Evolutionary conservation across 768 basidiomycete genomes (phyloP), one percentile per base, ranked within the genome.

Genomic region (Tricholomella constricta): DNA sequence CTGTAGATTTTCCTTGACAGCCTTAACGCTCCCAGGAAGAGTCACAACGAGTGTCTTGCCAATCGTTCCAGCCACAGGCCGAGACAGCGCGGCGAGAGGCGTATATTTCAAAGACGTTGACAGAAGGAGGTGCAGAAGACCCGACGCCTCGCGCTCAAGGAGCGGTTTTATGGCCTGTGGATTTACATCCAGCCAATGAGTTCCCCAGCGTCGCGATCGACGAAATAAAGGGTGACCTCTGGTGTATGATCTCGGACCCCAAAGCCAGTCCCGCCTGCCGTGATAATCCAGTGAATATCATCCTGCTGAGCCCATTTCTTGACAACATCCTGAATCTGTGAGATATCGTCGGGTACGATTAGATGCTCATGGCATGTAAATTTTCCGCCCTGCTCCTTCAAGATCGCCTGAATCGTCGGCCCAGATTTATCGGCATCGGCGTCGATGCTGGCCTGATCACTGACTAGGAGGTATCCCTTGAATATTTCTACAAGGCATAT

Each of bases 181-280:
- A 48, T 36, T n/a, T 46, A 20, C 8, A 25, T 27, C 14, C 17
- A 20, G 46, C 26, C 26, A 40, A 41, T 50, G 11, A 20, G 36
- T 31, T 36, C 22, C 40, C n/a, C 6, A 4, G 23, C 22, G 29
- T 15, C 37, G 5, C 23, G 25, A 4, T 22, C 5, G 10, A 49
- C n/a, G 25, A 29, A 29, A 51, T 20, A 19, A 35, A 37, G 25
- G 23, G 38, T 42, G 41, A 89, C 92, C 79, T 96, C 91, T 34
- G 93, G 93, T 4, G 93, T 96, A 38, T 76, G 71, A 69, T 96
- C 93, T 58, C 88, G 74, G 26, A 80, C 73, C 1, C 91, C 89
- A 62, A 94, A 93, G 6, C 93, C 93, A 0, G 93, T 96, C 4
- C 93, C 93, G 15, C 93, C 93, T 0, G 89, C 89, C 6, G 90